Evolutionary conservation across 129 eudicot genomes (phyloP), one percentile per base, ranked within the genome.

Genomic region (Helichrysum umbraculigerum): DNA sequence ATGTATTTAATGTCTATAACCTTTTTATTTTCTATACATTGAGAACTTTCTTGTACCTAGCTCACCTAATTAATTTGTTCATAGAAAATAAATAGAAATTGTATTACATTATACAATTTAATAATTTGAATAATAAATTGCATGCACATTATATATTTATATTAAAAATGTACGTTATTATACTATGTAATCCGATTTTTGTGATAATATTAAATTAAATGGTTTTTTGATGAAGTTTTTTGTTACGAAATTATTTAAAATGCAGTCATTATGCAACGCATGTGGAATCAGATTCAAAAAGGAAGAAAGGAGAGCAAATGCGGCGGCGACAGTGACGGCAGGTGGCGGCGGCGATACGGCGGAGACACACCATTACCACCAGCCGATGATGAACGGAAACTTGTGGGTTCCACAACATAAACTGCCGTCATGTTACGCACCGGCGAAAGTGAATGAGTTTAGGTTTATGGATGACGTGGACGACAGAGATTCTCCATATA

Each of bases 251-350:
- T 37, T 14, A 17, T 37, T 14, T 1, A 12, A 47, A 58, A 16
- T 85, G 83, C 96, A 93, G 98, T 93, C 98, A 3, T 81, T 93
- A 0, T 93, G 98, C 84, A 93, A 93, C 74, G 98, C 98, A 3
- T 93, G 98, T 66, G 98, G 98, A 32, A 93, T 93, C 68, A 82
- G 98, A 58, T 93, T 79, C 87, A 93, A 93, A 86, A 93, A 93
- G 66, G 98, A 93, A 68, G 98, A 93, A 77, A 82, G 97, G 61
- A 75, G 98, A 54, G 97, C 98, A 3, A 81, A 83, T 7, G 96
- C 98, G n/a, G 92, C 96, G 1, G 60, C 68, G 64, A n/a, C 82
- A 15, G 92, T 96, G 1, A 63, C 71, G 60, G 15, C 81, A 7
- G 77, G 61, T 42, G 14, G 4, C 14, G 82, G 76, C 0, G 85